Evolutionary conservation across 2,329 filamentous ascomycete genomes (phyloP).

Genomic region (Penicillium oxalicum): DNA sequence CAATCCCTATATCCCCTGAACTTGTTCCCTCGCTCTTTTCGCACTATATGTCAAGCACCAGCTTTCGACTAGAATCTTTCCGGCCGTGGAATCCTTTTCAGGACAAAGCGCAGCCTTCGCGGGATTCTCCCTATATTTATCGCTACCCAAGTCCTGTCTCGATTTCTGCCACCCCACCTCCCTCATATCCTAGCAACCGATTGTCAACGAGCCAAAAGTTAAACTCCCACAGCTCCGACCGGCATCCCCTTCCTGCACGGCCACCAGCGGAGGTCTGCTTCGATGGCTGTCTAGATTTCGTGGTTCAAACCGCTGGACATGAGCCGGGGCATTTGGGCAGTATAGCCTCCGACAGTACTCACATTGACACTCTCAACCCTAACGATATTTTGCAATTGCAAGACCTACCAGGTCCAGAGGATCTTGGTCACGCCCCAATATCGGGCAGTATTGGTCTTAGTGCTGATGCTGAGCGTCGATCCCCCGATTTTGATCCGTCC

Average conservation of each 20-base stretch:
- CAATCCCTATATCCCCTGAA: not conserved
- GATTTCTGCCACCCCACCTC: constrained; percentile 2
- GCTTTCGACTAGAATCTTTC: constrained; percentile 13
- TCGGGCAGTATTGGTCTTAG: not conserved
- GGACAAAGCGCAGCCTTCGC: constrained; percentile 3
- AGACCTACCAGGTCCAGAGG: not conserved
- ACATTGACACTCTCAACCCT: not conserved
- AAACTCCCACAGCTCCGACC: not conserved
- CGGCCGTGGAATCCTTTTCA: constrained; percentile 9
- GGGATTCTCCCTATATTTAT: constrained; percentile 4
- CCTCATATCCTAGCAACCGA: not conserved
- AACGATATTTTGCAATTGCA: not conserved
- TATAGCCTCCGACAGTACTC: not conserved
- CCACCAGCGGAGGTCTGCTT: constrained; percentile 1
- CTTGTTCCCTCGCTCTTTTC: not conserved
- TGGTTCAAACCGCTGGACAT: not conserved
- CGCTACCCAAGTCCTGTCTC: constrained; percentile 13
- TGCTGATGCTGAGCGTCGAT: not conserved
- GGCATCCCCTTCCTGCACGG: not conserved
- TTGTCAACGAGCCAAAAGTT: not conserved
- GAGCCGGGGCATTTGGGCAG: not conserved
- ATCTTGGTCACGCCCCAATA: not conserved
- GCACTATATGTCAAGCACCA: constrained; percentile 4
- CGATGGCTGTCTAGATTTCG: not conserved
- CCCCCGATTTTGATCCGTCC: not conserved